Conservation (phyloP, 495 filamentous ascomycete genomes). For the Copromyces sp. region DNA sequence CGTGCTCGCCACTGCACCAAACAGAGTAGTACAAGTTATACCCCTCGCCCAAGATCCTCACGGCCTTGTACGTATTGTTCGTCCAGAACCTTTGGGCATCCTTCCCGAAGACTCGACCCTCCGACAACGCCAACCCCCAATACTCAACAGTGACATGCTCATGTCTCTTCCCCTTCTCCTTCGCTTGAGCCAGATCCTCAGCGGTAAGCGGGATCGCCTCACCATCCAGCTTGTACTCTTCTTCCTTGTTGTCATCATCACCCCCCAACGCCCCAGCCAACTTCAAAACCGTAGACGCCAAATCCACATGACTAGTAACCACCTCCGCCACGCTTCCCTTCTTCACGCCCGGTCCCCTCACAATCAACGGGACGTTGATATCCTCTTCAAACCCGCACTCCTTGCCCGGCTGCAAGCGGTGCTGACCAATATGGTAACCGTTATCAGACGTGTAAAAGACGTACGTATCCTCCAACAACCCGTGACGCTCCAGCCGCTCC, state of each 20-base stretch:
- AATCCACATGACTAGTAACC: slow-evolving; percentile 59
- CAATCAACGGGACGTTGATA: slow-evolving; percentile 57
- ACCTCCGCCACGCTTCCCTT: slow-evolving; percentile 34
- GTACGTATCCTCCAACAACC: slow-evolving; percentile 55
- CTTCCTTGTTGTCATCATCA: not conserved
- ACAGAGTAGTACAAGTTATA: slow-evolving; percentile 57
- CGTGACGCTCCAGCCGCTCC: slow-evolving; percentile 37
- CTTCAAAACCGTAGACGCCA: slow-evolving; percentile 55
- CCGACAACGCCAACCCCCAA: slow-evolving; percentile 46
- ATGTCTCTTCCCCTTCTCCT: slow-evolving; percentile 24
- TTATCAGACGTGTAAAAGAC: slow-evolving; percentile 68
- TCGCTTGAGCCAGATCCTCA: slow-evolving; percentile 20
- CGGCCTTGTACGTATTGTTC: slow-evolving; percentile 58
- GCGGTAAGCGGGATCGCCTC: slow-evolving; percentile 41
- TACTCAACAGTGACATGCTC: slow-evolving; percentile 61
- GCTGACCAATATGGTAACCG: slow-evolving; percentile 66
- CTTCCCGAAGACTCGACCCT: slow-evolving; percentile 31
- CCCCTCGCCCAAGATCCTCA: slow-evolving; percentile 41
- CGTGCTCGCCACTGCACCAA: slow-evolving; percentile 56
- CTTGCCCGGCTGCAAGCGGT: slow-evolving; percentile 62
- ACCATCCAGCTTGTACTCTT: slow-evolving; percentile 39
- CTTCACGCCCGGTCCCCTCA: slow-evolving; percentile 50
- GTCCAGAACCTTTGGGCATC: slow-evolving; percentile 9
- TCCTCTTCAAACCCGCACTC: slow-evolving; percentile 64
- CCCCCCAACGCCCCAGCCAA: slow-evolving; percentile 35